Base-by-base conservation (phyloP, 2,329 filamentous ascomycete genomes). In the Aspergillus spinulosporus region DNA sequence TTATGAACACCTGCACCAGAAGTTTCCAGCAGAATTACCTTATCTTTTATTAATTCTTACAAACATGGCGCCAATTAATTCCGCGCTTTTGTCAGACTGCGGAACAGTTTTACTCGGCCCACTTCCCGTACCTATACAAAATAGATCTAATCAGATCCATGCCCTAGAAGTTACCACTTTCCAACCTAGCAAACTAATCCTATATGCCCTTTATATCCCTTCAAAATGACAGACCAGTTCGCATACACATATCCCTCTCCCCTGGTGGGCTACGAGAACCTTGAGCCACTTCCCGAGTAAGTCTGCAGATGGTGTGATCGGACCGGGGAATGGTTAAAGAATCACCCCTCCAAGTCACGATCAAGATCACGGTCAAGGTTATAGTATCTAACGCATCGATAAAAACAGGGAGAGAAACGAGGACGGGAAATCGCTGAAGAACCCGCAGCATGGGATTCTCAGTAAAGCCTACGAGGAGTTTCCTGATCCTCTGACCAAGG, bases 351-450 rank as follows among this genome's bases (percentile, higher is more conserved):
- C 28, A 21, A 37, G 34, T 37, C 34, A 9, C 34, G 21, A 21
- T 21, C 21, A 21, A 37, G 4, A 11, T 11, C n/a, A 12, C 1
- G 12, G 28, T 31, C 26, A 21, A 21, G 21, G 21, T 21, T 34
- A 43, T 29, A 21, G 34, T 53, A 37, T 57, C 54, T 26, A 34
- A 56, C 28, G 21, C 21, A 21, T 21, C 26, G 4, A 32, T 42
- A 11, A 28, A 15, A 4, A 45, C 44, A 83, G 80, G 34, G 85
- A 89, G 63, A 81, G 75, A 61, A 80, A 80, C 46, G 84, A 82
- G 37, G 89, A 96, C 70, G 89, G 89, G 48, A 96, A 95, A 76
- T 91, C 88, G 49, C 83, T 84, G 63, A 78, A 83, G 52, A 95
- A 95, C 65, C 84, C 84, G 0, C 78, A 83, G 32, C 78, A 83